Conservation (phyloP, 1,139 yeast genomes). For the Yamadazyma sp. region DNA sequence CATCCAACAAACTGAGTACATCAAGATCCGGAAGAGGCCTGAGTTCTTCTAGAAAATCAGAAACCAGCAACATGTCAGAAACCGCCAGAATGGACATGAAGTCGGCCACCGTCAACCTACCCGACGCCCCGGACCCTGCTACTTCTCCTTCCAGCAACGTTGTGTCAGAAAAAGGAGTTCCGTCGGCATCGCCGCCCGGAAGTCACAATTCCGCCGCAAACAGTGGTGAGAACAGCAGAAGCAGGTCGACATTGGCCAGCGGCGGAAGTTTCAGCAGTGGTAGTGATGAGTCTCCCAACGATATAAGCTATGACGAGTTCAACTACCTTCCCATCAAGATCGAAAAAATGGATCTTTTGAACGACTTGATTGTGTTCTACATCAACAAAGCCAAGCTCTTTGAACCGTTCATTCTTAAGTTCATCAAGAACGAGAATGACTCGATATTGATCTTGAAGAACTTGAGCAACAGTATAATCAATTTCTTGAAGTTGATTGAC, state of each 20-base stretch:
- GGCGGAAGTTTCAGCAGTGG: conserved; percentile 1
- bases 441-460: conserved; percentile 26
- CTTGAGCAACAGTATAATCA: conserved; percentile 36
- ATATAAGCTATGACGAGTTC: conserved; percentile 17
- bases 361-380: conserved; percentile 47
- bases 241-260: not conserved
- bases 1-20: not conserved
- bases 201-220: not conserved
- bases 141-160: not conserved
- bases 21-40: not conserved
- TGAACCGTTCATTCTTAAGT: conserved; percentile 49
- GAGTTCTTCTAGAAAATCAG: not conserved
- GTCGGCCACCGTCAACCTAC: not conserved
- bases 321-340: conserved; percentile 28
- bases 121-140: not conserved
- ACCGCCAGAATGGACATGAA: too few species aligned
- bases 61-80: not conserved
- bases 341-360: conserved; percentile 36
- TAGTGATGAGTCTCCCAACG: conserved; percentile 12
- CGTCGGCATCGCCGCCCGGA: too few species aligned
- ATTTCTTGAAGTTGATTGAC: conserved; percentile 35
- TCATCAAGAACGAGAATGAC: conserved; percentile 29
- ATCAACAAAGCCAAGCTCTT: conserved; percentile 52
- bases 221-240: not conserved
- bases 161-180: too few species aligned